Base-by-base conservation (phyloP, 495 filamentous ascomycete species). In the Neurospora sp. region DNA sequence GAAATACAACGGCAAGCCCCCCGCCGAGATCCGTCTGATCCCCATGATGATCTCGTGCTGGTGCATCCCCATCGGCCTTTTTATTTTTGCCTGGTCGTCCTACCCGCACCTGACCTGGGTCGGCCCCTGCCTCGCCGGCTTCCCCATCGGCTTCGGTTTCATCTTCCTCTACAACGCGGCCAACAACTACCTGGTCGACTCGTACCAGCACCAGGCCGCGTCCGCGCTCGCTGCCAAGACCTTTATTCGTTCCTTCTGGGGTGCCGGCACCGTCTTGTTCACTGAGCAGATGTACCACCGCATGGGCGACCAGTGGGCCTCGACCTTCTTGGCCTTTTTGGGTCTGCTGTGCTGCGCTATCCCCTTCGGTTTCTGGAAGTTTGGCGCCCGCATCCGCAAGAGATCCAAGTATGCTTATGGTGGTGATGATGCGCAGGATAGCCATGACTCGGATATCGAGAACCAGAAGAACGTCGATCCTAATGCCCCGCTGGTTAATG, bases 1-100 rank as follows among this genome's bases (percentile, higher is more conserved):
- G 1, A 86, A 89, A 76, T 83, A 90, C 80, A 84, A 87, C 76
- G 91, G 91, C 74, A 87, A 88, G 59, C 92, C 92, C 2, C 92
- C 92, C 2, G 89, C 92, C 14, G 93, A 96, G 78, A 82, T 86
- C 11, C 89, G 93, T 59, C 84, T 96, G 10, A 91, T 94, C 71
- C 92, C 92, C 14, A 94, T 95, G 92, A 95, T 96, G 93, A 78
- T 85, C 23, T 89, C 89, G 38, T 95, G 92, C 86, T 94, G 92
- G 92, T 86, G 88, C 75, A 88, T 94, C 76, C 92, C 92, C 0
- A 83, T 92, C 69, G 92, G 91, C 14, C 83, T 94, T 7, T 94
- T 95, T 81, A 92, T 94, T 79, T 95, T 95, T 81, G 93, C 92
- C 41, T 94, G 93, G 93, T 88, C 91, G 3, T 92, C 90, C 0